Base-by-base conservation (phyloP, 805 yeast species). In the Kodamaea laetipori region DNA sequence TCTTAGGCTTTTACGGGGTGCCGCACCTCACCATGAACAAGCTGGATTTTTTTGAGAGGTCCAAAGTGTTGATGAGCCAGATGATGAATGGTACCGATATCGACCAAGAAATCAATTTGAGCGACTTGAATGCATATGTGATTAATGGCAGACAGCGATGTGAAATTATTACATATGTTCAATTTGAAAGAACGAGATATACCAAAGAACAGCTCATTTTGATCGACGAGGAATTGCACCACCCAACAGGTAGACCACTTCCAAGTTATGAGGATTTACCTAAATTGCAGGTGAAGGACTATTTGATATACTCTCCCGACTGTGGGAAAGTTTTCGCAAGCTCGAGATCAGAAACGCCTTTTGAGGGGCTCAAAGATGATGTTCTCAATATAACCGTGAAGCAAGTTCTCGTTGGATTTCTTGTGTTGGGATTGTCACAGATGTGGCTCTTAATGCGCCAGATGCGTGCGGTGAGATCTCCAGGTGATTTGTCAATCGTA, bases 161-260 rank as follows among this genome's bases (percentile, higher is more conserved):
- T 63, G 98, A 90, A 59, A 81, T 73, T 49, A 65, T 89, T 13
- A 61, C 79, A 0, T 90, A 76, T 54, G 67, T 88, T 38, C 95
- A 89, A 55, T 60, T 86, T 13, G 77, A 77, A 28, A 77, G 84
- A n/a, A 80, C 89, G 11, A 69, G 71, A 9, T 69, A 77, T 25
- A 67, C 78, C 3, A 65, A 66, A 13, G 69, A 71, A 6, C 81
- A 89, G 48, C 57, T 89, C 45, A 56, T 69, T 33, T 66, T 67
- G 37, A 80, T 90, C 23, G 97, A 90, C 52, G 74, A 79, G 27
- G 98, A 90, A 60, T 64, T 90, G 15, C 58, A 52, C 8, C 69
- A 75, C 48, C 97, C 97, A 1, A 57, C 77, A n/a, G 97, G 97
- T 0, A 69, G 86, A 47, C 97, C 97, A 1, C 74, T 82, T 11